A percentile compares a stretch with the other conserved stretches of the same genome.
phyloP scores from a whole-genome alignment of 768 basidiomycete species.

The Pisolithus orientalis region DNA sequence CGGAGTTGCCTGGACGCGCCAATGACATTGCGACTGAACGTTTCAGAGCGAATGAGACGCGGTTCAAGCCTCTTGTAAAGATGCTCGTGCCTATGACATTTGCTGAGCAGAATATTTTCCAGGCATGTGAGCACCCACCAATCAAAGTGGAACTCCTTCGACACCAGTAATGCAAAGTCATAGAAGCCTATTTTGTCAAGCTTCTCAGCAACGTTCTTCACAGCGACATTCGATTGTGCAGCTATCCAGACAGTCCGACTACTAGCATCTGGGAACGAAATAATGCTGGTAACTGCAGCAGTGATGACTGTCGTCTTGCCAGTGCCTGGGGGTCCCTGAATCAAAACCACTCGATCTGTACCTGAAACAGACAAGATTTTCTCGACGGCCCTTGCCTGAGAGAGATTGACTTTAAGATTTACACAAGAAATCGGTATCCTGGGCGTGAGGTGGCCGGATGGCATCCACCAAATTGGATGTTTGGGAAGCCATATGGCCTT shows the following conservation, averaged over 20 bases:
- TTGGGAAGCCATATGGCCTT: constrained; percentile 22
- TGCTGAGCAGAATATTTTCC: background rate
- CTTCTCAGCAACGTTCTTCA: constrained; percentile 47
- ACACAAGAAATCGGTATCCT: background rate
- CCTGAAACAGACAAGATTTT: constrained; percentile 20
- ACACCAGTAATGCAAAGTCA: constrained; percentile 37
- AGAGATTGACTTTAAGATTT: constrained; percentile 12
- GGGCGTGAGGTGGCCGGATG: background rate
- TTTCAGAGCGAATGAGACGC: no score
- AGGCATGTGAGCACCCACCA: constrained; percentile 26
- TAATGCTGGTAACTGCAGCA: constrained; percentile 24
- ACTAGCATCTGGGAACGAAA: constrained; percentile 42
- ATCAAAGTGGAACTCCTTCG: constrained; percentile 39
- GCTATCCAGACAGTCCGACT: no score
- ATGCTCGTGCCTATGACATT: constrained; percentile 42
- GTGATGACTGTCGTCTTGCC: constrained; percentile 40
- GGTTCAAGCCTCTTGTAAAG: constrained; percentile 28
- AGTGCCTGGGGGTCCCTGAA: constrained; percentile 18
- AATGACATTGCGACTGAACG: no score
- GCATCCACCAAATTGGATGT: constrained; percentile 11
- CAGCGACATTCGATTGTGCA: constrained; percentile 30
- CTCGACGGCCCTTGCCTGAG: constrained; percentile 22
- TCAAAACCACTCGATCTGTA: constrained; percentile 16
- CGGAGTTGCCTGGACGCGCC: constrained; percentile 9
- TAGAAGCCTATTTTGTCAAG: constrained; percentile 25